Percentiles rank a stretch among this genome's conserved stretches.
Conservation (phyloP, 768 basidiomycete genomes). For the Boletus edulis region DNA sequence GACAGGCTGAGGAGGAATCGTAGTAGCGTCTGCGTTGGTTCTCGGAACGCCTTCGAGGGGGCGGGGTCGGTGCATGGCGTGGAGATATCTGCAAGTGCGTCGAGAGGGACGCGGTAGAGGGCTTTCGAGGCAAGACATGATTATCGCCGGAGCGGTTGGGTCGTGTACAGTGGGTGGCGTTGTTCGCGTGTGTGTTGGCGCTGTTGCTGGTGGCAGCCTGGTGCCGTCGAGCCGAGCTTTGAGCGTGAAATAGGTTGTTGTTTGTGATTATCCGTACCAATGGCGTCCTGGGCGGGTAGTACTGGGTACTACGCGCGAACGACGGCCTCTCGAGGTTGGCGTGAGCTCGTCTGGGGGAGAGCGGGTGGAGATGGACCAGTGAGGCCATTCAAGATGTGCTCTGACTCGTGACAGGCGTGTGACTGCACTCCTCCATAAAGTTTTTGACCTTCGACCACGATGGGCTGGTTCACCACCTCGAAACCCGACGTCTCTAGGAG, state of each 20-base stretch:
- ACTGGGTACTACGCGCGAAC: too few species aligned
- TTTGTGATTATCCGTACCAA: too few species aligned
- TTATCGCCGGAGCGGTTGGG: not conserved
- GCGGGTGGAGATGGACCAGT: too few species aligned
- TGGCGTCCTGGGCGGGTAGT: too few species aligned
- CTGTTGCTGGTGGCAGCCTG: too few species aligned
- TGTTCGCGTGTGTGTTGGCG: not conserved
- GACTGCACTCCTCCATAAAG: conserved; percentile 10
- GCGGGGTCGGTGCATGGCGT: conserved; percentile 24
- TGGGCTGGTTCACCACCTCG: conserved; percentile 37
- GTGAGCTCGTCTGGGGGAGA: too few species aligned
- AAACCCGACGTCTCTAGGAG: conserved; percentile 50
- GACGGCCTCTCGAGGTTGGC: too few species aligned
- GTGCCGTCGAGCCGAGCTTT: conserved; percentile 53
- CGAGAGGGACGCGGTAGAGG: conserved; percentile 41
- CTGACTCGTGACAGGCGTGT: conserved; percentile 11
- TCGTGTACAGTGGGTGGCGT: not conserved
- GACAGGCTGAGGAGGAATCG: conserved; percentile 19
- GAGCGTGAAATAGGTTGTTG: too few species aligned
- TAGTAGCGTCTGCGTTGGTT: conserved; percentile 11
- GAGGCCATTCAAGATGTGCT: conserved; percentile 20
- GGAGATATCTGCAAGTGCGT: conserved; percentile 37
- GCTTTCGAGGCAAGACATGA: conserved; percentile 18
- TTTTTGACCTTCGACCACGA: not conserved
- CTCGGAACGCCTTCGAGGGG: conserved; percentile 20